Evolutionary conservation across 441 rosid species (phyloP), one percentile per base, ranked within the genome.

Genomic region (Biscutella laevigata): DNA sequence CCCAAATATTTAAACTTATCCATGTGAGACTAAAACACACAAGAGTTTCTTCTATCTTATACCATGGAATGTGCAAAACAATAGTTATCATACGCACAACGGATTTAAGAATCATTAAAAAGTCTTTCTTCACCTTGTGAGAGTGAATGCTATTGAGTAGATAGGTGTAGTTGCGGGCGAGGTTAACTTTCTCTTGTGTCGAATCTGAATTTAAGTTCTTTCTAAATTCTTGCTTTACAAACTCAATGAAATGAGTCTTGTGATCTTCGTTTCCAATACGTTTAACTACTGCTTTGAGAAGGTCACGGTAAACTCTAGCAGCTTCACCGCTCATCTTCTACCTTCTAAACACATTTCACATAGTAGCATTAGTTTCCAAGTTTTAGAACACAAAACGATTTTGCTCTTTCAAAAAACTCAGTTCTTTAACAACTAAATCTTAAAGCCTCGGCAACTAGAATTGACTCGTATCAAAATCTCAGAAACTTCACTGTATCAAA

Each of bases 121-220:
- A 77, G 47, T n/a, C n/a, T n/a, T n/a, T 44, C 38, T 46, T 7
- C 59, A 85, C 95, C 95, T 75, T 82, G 68, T 88, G 99, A 66
- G 84, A 83, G 64, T 88, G 95, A 46, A 88, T 84, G 53, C 86
- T 81, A 61, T 77, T 78, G 46, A 86, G 77, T 28, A 86, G 73
- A 64, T 57, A 76, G 1, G 83, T 68, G 61, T 88, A 86, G 30
- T 86, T 76, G 3, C 68, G 75, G 20, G 88, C 94, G 19, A 72
- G 72, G 62, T 71, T 82, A 15, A 83, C 58, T 64, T 73, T 85
- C 71, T 79, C 86, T 51, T 61, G 73, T 24, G 66, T 37, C 4
- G 53, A 48, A 6, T 73, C 64, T n/a, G 55, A 74, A 38, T 76
- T 57, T 17, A 53, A 46, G 47, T 71, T 81, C 50, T 72, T 88